These are phyloP conservation scores for Chloropicon primus DNA, from an alignment of 139 green algal species.

Conservation along the genomic window DNA sequence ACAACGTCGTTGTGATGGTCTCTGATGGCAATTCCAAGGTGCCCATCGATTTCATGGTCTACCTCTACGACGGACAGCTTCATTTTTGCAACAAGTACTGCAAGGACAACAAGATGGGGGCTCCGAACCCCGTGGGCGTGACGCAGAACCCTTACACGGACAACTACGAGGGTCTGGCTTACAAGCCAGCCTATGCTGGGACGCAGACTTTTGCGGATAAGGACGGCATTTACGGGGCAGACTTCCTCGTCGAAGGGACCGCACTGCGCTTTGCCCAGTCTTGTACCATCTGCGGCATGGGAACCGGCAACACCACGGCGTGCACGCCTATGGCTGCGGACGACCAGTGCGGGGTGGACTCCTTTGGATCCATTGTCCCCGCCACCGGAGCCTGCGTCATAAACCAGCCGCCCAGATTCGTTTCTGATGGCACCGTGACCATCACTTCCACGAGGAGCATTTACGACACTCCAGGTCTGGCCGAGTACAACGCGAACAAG, in stretches of 20 bases:
- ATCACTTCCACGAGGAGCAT: background rate
- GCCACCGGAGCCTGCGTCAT: constrained; percentile 1
- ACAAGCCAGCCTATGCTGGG: background rate
- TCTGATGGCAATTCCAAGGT: constrained; percentile 3
- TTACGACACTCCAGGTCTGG: constrained; percentile 8
- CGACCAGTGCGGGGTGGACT: background rate
- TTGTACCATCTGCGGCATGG: constrained; percentile 14
- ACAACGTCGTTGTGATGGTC: constrained; percentile 19
- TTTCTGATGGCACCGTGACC: background rate
- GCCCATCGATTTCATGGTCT: constrained; percentile 18
- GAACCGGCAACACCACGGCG: background rate
- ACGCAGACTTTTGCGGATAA: constrained; percentile 10
- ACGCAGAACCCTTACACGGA: constrained; percentile 2
- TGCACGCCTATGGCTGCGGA: background rate
- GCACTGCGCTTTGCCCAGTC: background rate
- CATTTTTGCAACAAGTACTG: constrained; percentile 16
- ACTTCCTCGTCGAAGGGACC: background rate
- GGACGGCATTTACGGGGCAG: constrained; percentile 17
- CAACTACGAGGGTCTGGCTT: background rate
- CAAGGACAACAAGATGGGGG: constrained; percentile 13
- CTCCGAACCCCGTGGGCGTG: background rate
- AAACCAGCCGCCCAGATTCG: background rate
- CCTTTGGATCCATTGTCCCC: constrained; percentile 5
- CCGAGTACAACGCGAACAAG: background rate
- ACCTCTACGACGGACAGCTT: constrained; percentile 15